Percentiles rank a stretch among this genome's conserved stretches.
phyloP scores from a whole-genome alignment of 208 protist genomes.

The Trypanosoma congolense region DNA sequence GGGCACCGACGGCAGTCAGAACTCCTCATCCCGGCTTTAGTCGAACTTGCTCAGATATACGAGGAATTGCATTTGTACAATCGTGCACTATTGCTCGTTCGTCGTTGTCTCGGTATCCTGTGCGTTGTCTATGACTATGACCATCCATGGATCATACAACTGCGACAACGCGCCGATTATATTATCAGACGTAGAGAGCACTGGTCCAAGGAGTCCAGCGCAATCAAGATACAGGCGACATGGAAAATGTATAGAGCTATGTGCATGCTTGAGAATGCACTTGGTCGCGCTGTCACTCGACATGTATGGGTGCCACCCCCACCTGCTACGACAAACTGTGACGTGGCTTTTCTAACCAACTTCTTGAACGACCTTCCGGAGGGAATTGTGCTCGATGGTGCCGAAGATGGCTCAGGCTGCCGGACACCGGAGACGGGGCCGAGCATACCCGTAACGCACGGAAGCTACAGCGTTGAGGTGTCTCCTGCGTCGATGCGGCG shows the following conservation, averaged over 20 bases:
- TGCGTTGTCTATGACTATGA: slow-evolving; percentile 86
- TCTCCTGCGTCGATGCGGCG: slow-evolving; percentile 30
- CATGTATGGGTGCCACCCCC: slow-evolving; percentile 48
- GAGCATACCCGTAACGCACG: background rate
- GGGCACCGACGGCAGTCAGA: slow-evolving; percentile 79
- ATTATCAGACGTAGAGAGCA: slow-evolving; percentile 39
- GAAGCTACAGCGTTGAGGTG: slow-evolving; percentile 4
- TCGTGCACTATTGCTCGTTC: slow-evolving; percentile 70
- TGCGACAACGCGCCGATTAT: slow-evolving; percentile 47
- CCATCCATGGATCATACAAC: slow-evolving; percentile 75
- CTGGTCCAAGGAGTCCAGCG: slow-evolving; percentile 40
- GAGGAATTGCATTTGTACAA: slow-evolving; percentile 75
- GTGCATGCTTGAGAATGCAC: slow-evolving; percentile 43
- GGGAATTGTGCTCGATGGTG: slow-evolving; percentile 21
- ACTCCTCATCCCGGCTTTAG: slow-evolving; percentile 68
- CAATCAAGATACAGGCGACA: slow-evolving; percentile 80
- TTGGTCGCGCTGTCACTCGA: slow-evolving; percentile 59
- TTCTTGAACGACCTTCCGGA: slow-evolving; percentile 36
- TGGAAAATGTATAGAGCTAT: slow-evolving; percentile 80
- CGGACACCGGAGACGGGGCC: background rate
- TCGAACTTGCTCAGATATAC: slow-evolving; percentile 80
- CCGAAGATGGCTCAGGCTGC: background rate
- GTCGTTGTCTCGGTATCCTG: slow-evolving; percentile 76
- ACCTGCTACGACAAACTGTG: slow-evolving; percentile 32
- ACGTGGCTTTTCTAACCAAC: slow-evolving; percentile 49